Evolutionary conservation across 1,284 basidiomycete species (phyloP).

Genomic region (Moniliella sp.): DNA sequence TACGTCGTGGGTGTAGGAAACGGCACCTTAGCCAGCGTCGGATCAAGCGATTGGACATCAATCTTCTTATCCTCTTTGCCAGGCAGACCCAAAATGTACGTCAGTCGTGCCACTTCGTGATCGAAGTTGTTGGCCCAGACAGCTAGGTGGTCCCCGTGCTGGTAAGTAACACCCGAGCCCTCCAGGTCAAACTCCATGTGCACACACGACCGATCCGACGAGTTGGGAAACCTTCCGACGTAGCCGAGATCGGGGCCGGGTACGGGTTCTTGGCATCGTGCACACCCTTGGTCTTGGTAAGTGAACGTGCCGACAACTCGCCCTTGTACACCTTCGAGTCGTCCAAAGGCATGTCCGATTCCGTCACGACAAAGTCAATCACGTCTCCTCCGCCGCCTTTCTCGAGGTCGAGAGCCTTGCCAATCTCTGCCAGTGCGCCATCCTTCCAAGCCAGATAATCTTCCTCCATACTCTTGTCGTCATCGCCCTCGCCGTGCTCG

Average conservation of each 20-base stretch:
- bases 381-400: slow-evolving; percentile 85
- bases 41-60: slow-evolving; percentile 74
- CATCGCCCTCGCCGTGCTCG: slow-evolving; percentile 80
- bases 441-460: slow-evolving; percentile 99
- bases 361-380: slow-evolving; percentile 78
- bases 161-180: slow-evolving; percentile 87
- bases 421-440: slow-evolving; percentile 74
- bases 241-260: slow-evolving; percentile 54
- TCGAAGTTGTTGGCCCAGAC: slow-evolving; percentile 92
- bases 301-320: slow-evolving; percentile 46
- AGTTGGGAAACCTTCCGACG: slow-evolving; percentile 68
- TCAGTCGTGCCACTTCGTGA: slow-evolving; percentile 65
- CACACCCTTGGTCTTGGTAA: slow-evolving; percentile 60
- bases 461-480: slow-evolving; percentile 98
- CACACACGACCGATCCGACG: slow-evolving; percentile 68
- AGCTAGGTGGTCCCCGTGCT: slow-evolving; percentile 90
- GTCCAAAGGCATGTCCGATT: slow-evolving; percentile 39
- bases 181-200: slow-evolving; percentile 85
- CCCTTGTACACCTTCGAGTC: slow-evolving; percentile 25
- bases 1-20: slow-evolving; percentile 95
- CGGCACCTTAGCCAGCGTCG: slow-evolving; percentile 87
- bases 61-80: slow-evolving; percentile 52
- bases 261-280: slow-evolving; percentile 94
- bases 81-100: slow-evolving; percentile 62
- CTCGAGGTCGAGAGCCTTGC: slow-evolving; percentile 60